Evolutionary conservation across 805 yeast genomes (phyloP), one percentile per base, ranked within the genome.

Genomic region (Zygotorulaspora sp.): DNA sequence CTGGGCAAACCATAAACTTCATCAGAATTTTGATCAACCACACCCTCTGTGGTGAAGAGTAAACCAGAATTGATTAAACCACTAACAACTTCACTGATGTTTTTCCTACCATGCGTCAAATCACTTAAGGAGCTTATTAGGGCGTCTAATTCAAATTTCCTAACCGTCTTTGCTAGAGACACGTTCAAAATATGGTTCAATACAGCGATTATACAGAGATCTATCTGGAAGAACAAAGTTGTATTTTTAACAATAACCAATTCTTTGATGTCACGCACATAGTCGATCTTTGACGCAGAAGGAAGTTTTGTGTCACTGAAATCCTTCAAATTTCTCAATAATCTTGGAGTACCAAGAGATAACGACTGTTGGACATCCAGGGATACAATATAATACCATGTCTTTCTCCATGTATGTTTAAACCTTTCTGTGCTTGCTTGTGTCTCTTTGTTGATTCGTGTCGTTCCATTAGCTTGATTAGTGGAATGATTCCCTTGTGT

Each of bases 361-460:
- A 70, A 57, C 18, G 68, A 62, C 45, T 70, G 74, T 30, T 64
- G 59, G 5, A 63, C 64, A 52, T 71, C 76, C 18, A 67, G 51
- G 5, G 67, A 58, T 3, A 61, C 55, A 20, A 76, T 53, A 14
- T 67, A 69, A 54, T 59, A 68, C 84, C 84, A 78, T 1, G 76
- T 64, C 47, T 78, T 78, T 44, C 84, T 63, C 70, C 80, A 67
- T 6, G 77, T 56, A 44, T 76, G 75, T 38, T 68, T 61, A 36
- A 63, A 59, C 32, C 56, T 55, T 28, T 63, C 68, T 18, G 63
- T 58, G 7, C 55, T 49, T n/a, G 53, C 50, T 30, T 44, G 41
- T n/a, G 52, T 44, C 16, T 52, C 57, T 32, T 52, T 49, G 30
- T 48, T 50, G 10, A 47, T 36, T 18, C 37, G 43, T 17, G 36